Base-by-base conservation (phyloP, 371 early-diverging fungal genomes). In the Mortierella sp. region DNA sequence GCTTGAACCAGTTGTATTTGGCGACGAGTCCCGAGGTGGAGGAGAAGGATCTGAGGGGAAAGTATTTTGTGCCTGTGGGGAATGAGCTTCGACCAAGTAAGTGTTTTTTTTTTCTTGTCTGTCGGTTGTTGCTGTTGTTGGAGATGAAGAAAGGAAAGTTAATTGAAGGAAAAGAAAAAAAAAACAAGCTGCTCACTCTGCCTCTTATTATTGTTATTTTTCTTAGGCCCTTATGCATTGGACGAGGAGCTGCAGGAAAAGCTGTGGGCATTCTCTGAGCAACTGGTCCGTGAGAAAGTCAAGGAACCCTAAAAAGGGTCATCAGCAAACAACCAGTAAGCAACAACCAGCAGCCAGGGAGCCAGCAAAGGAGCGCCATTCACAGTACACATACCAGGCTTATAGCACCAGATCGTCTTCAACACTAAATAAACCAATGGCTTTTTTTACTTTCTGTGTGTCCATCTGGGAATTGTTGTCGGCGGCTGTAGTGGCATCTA, bases 1-100 rank as follows among this genome's bases (percentile, higher is more conserved):
- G 92, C 3, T 75, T 92, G 64, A 92, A 94, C 11, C 91, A 93
- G 55, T 79, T 95, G 13, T 93, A 90, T 61, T 80, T 91, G n/a
- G 94, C 94, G 0, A 90, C 94, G 11, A 91, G 93, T 14, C 92
- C 93, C 26, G 81, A 85, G 37, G 72, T 81, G 34, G 81, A 81
- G 34, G 71, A 75, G 67, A 73, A 71, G 72, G 72, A 85, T 54
- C 19, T 79, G 51, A 74, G 81, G n/a, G 86, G 86, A 10, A 19
- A 21, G 53, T 85, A 81, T 74, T 85, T 81, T 81, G 73, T 85
- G 4, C 84, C 84, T 8, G 77, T 80, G 21, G 84, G 80, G 40
- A 77, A 74, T 34, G 84, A 83, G 64, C 72, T 80, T 24, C 74
- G 84, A 55, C 84, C 84, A 55, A 80, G 80, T 80, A 77, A 72